phyloP scores from a whole-genome alignment of 805 yeast species.

The Saturnispora bothae region DNA sequence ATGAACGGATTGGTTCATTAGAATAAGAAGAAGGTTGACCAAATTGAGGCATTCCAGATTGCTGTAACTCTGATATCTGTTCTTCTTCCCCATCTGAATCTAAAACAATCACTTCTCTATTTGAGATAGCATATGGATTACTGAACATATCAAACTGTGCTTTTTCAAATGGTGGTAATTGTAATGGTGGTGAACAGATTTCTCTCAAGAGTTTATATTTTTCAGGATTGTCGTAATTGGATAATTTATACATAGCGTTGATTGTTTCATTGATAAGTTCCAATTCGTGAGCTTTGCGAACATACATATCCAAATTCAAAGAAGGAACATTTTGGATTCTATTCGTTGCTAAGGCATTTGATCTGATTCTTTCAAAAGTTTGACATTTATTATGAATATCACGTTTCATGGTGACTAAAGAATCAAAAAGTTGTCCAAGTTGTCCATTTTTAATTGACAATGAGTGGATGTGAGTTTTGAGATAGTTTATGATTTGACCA shows the following conservation, averaged over 20 bases:
- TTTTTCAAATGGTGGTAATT: conserved; percentile 6
- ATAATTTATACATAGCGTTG: conserved; percentile 8
- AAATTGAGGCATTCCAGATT: background rate
- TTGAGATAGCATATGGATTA: background rate
- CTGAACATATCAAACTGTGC: background rate
- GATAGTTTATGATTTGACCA: conserved; percentile 2
- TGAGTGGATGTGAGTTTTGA: background rate
- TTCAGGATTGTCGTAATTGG: conserved; percentile 1
- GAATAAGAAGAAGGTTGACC: background rate
- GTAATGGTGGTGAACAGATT: conserved; percentile 4
- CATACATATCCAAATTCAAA: background rate
- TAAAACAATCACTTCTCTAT: background rate
- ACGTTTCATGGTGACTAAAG: conserved; percentile 2
- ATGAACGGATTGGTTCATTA: background rate
- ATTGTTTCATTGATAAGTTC: conserved; percentile 9
- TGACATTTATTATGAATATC: conserved; percentile 4
- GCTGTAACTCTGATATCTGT: background rate
- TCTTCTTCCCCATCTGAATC: conserved; percentile 8
- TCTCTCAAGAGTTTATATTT: conserved; percentile 3
- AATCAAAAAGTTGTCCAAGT: conserved; percentile 3
- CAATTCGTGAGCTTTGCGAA: conserved; percentile 2
- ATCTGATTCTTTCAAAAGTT: conserved; percentile 7
- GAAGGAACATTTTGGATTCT: background rate
- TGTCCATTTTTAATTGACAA: conserved; percentile 6
- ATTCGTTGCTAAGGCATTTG: background rate